Base-by-base conservation (phyloP, 2,329 filamentous ascomycete genomes). In the Monosporascus cannonballus region DNA sequence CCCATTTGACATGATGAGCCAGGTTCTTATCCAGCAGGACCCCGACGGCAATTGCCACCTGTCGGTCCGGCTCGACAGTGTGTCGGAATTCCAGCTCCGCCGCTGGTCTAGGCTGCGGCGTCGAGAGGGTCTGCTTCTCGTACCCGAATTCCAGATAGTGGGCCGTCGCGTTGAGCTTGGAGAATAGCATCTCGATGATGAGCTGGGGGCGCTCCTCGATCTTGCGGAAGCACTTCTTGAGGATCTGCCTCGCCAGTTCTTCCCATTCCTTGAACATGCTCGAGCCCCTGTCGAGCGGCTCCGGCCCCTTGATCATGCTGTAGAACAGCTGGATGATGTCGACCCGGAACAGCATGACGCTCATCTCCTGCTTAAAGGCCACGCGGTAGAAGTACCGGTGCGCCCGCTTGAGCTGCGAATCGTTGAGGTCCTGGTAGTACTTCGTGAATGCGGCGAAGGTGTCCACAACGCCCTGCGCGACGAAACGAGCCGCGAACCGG, bases 331-430 rank as follows among this genome's bases (percentile, higher is more conserved):
- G 84, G 47, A 99, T 83, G 37, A 96, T 96, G 66, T 97, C 94
- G 5, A 96, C 82, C 9, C 93, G 84, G 71, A 91, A 97, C 1
- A 99, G 77, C 73, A 96, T 82, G 22, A 96, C 86, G 52, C 85
- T 86, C 74, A 94, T 85, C 47, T 96, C 90, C 69, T 96, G 89
- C 72, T 97, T 99, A 76, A 97, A 97, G 0, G 91, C 91, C 11
- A 96, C 79, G 0, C 93, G 86, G 65, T 97, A 95, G 64, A 99
- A 92, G 69, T 93, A 99, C 6, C 94, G 87, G 71, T 97, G 94
- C 14, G 87, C 87, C 6, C 94, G 85, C 73, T 97, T 97, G 38
- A 97, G 75, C 67, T 99, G 94, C 38, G 84, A 77, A 2, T 84
- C 76, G 50, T 84, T 81, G 11, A 99, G 78, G 58, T 99, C 94